Evolutionary conservation across 345 rosid genomes (phyloP).

Genomic region (Eucalyptus erythrocorys): DNA sequence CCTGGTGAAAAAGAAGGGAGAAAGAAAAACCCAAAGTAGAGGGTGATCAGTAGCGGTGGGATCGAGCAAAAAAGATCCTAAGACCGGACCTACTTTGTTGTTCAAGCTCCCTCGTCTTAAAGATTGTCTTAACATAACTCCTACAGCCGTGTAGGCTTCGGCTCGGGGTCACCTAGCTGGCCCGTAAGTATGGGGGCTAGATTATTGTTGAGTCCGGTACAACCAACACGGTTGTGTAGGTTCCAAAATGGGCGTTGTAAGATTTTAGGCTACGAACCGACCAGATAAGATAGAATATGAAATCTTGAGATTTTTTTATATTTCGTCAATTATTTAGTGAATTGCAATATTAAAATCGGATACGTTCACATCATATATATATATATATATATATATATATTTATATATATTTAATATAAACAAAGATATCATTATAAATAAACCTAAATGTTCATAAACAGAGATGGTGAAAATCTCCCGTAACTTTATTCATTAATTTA

Average conservation of each 20-base stretch:
- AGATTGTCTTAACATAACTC: background rate
- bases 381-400: too few species aligned
- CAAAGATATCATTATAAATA: too few species aligned
- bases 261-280: too few species aligned
- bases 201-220: background rate
- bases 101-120: background rate
- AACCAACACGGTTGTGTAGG: background rate
- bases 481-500: too few species aligned
- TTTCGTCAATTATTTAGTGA: too few species aligned
- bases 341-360: too few species aligned
- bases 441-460: too few species aligned
- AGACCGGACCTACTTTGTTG: background rate
- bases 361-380: too few species aligned
- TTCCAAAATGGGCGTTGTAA: background rate
- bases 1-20: background rate
- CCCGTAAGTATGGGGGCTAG: background rate
- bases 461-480: too few species aligned
- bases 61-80: background rate
- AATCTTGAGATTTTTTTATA: too few species aligned
- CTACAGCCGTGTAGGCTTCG: background rate
- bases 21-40: background rate
- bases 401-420: too few species aligned
- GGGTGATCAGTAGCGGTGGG: background rate
- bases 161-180: background rate
- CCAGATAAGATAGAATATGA: too few species aligned